Evolutionary conservation across 2,329 filamentous ascomycete species (phyloP).

Genomic region (Paecilomyces variotii): DNA sequence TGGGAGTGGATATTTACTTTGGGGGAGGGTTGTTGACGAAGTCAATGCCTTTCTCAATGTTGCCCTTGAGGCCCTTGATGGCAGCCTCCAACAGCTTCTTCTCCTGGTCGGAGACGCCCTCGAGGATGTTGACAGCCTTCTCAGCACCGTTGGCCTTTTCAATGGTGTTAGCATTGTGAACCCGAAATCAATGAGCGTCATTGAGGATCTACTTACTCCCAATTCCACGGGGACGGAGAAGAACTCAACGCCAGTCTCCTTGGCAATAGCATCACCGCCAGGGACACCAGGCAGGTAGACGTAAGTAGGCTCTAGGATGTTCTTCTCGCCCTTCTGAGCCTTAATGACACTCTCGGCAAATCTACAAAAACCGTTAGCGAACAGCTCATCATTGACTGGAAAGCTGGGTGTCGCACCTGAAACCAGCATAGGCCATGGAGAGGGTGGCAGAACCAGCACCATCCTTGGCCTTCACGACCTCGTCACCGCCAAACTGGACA

Average conservation of each 20-base stretch:
- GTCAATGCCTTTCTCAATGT: slow-evolving; percentile 87
- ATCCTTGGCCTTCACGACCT: slow-evolving; percentile 92
- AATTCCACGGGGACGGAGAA: slow-evolving; percentile 96
- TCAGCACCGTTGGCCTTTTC: slow-evolving; percentile 70
- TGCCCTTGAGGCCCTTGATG: slow-evolving; percentile 74
- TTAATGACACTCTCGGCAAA: slow-evolving; percentile 93
- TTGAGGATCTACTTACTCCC: slow-evolving; percentile 58
- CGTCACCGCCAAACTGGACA: slow-evolving; percentile 95
- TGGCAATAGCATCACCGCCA: slow-evolving; percentile 76
- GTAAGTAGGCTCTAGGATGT: slow-evolving; percentile 88
- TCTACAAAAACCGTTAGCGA: slow-evolving; percentile 37
- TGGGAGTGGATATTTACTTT: slow-evolving; percentile 57
- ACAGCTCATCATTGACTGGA: slow-evolving; percentile 7
- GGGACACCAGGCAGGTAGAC: slow-evolving; percentile 88
- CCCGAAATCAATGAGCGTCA: slow-evolving; percentile 1
- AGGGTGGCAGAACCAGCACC: slow-evolving; percentile 83
- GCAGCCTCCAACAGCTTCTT: slow-evolving; percentile 73
- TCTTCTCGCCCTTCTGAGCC: slow-evolving; percentile 81
- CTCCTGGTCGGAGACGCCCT: slow-evolving; percentile 73
- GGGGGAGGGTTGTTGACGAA: slow-evolving; percentile 82
- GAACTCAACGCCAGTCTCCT: slow-evolving; percentile 79
- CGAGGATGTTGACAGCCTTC: slow-evolving; percentile 75
- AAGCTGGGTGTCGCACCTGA: slow-evolving; percentile 53
- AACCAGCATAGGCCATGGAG: slow-evolving; percentile 94
- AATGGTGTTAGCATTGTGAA: slow-evolving; percentile 19